Evolutionary conservation across 805 yeast genomes (phyloP), one percentile per base, ranked within the genome.

Genomic region (Torulaspora franciscae): DNA sequence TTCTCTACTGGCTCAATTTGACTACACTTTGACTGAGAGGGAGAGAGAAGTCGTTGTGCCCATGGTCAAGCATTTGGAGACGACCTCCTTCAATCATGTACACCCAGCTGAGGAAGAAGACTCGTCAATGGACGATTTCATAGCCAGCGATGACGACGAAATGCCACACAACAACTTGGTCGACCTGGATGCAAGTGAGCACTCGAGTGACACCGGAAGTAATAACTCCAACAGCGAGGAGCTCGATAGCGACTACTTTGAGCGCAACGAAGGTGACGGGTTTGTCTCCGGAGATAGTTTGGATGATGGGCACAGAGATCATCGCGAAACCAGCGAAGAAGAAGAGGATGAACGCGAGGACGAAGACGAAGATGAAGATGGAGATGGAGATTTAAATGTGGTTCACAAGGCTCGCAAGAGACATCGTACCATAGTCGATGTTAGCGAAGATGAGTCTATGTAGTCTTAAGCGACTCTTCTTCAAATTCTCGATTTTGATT

Each of bases 321-420:
- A 62, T 24, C 65, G 66, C 19, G 67, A 56, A 27, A 73, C 70
- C 32, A 62, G 66, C 9, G 71, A 64, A 7, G 72, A 66, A 23
- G 49, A 47, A 35, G 43, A 34, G 13, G 25, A 28, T 28, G 24
- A 42, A 6, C 42, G 19, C 2, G 44, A 41, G 7, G 40, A 34
- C 27, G 35, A 36, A 4, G 42, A 40, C 27, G 40, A 38, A 2
- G 45, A 42, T 11, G 45, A 40, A 6, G 47, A 38, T 23, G 43
- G 34, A 5, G 32, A 36, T 14, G 50, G 32, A 3, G 46, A 39
- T 3, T 15, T 28, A 19, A 33, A 26, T 9, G 37, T 26, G 24
- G 37, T 11, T 41, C 48, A 8, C 47, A 46, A 10, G 34, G 36
- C 29, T 14, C 54, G 55, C 8, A 56, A 52, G 43, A 46, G 58